Evolutionary conservation across 116 monocot genomes (phyloP), one percentile per base, ranked within the genome.

Genomic region (Cymodocea nodosa): DNA sequence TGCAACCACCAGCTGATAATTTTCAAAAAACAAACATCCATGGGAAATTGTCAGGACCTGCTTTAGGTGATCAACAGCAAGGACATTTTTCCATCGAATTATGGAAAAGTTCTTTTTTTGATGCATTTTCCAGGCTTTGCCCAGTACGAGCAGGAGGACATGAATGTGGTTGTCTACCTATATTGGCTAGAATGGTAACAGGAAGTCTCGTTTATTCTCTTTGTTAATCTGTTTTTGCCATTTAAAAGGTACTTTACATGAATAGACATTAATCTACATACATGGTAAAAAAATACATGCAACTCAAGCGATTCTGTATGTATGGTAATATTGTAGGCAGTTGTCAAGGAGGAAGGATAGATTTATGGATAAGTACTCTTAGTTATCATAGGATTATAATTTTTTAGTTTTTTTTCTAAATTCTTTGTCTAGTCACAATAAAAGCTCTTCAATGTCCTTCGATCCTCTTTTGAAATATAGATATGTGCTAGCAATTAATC

Each of bases 101-200:
- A 51, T 98, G 98, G 98, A 98, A 78, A 65, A 85, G 63, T 61
- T 92, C 98, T 72, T 92, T 98, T 82, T 80, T 71, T 50, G 91
- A 92, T 79, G 92, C 98, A 14, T 84, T 86, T 56, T 77, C 65
- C 16, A 89, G 75, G 68, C 70, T 98, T 39, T 98, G 98, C 71
- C 98, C 92, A 35, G 72, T 98, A 48, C 76, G 92, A 62, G 79
- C 85, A 71, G 84, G 80, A n/a, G 84, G 84, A 12, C 85, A 91
- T 81, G 84, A 98, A 63, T 98, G 98, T 77, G 98, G 98, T 35
- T 98, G 98, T 72, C 69, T 92, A 67, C 82, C 88, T 73, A 80
- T 84, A 59, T 73, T 98, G 59, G 78, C 86, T 59, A 84, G 75
- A 80, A 72, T 79, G 92, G 98, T 98, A 86, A 58, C 40, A 55